phyloP scores from a whole-genome alignment of 164 flowering plant species.

The Vitis riparia region DNA sequence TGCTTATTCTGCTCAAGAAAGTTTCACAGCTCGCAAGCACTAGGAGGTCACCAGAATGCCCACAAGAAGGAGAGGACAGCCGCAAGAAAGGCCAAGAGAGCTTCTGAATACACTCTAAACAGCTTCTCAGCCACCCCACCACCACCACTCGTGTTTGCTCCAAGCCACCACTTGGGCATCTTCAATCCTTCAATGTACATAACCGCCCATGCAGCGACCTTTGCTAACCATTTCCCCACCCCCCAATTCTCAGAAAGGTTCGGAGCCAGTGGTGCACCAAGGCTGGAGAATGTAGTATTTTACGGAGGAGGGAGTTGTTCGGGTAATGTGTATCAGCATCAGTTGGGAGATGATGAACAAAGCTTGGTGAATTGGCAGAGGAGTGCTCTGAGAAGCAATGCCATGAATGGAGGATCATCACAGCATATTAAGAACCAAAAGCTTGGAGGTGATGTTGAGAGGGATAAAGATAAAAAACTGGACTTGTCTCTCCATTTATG shows the following conservation, averaged over 20 bases:
- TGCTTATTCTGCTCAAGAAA: constrained; percentile 81
- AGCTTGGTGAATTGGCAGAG: constrained; percentile 49
- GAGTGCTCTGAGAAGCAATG: constrained; percentile 23
- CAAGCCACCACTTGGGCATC: constrained; percentile 33
- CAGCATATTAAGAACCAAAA: constrained; percentile 5
- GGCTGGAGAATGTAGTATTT: constrained; percentile 39
- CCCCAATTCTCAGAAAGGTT: constrained; percentile 34
- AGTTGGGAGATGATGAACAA: constrained; percentile 36
- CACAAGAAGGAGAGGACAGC: constrained; percentile 88
- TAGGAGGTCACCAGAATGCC: constrained; percentile 95
- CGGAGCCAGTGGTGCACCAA: constrained; percentile 52
- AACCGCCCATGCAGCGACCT: constrained; percentile 51
- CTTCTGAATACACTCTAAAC: constrained; percentile 32
- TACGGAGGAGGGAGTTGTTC: constrained; percentile 28
- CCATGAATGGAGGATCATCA: constrained; percentile 2
- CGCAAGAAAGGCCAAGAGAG: constrained; percentile 71
- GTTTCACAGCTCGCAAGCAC: constrained; percentile 89
- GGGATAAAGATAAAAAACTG: constrained; percentile 31
- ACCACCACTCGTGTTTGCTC: constrained; percentile 47
- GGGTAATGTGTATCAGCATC: constrained; percentile 11
- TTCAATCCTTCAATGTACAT: constrained; percentile 50
- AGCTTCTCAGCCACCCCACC: constrained; percentile 26
- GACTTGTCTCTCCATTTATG: constrained; percentile 60
- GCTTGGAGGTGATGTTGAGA: constrained; percentile 13
- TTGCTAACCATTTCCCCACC: constrained; percentile 20